Percentiles rank a stretch among this genome's conserved stretches.
Evolutionary conservation across 139 green algal species (phyloP).

Genomic region (Penium margaritaceum): DNA sequence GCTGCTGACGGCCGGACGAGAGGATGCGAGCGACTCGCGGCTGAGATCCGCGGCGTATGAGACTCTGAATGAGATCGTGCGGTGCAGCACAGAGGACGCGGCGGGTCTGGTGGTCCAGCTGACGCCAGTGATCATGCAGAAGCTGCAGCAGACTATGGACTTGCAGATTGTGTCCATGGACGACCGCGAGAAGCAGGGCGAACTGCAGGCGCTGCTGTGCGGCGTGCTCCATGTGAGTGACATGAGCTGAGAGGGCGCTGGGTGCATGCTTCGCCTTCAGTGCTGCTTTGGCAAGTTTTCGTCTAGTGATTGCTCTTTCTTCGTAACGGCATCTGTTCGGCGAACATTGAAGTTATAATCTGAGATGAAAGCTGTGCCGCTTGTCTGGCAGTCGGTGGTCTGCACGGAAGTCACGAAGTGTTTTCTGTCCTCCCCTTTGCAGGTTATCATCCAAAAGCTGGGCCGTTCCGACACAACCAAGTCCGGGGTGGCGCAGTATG

Average conservation of each 20-base stretch:
- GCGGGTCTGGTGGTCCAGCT: conserved; percentile 69
- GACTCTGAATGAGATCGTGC: conserved; percentile 90
- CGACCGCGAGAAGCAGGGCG: conserved; percentile 57
- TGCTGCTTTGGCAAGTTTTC: too few relatives aligned
- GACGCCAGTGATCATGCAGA: conserved; percentile 67
- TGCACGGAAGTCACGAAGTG: too few relatives aligned
- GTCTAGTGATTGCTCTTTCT: neutral
- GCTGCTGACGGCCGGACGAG: conserved; percentile 56
- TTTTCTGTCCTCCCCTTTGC: too few relatives aligned
- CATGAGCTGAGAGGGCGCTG: too few relatives aligned
- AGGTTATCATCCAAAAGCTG: conserved; percentile 74
- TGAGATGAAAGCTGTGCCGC: too few relatives aligned
- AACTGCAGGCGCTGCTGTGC: conserved; percentile 81
- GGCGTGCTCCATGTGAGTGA: conserved; percentile 74
- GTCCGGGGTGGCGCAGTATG: conserved; percentile 58
- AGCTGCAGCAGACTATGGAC: conserved; percentile 62
- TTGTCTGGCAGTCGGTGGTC: too few relatives aligned
- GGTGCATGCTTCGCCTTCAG: too few relatives aligned
- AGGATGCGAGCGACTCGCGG: conserved; percentile 43
- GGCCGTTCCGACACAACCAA: conserved; percentile 61
- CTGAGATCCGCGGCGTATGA: conserved; percentile 82
- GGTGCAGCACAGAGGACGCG: conserved; percentile 61
- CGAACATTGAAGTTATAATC: neutral
- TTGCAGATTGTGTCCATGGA: conserved; percentile 51
- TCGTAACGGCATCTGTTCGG: neutral